A percentile compares a stretch with the other conserved stretches of the same genome.
Conservation (phyloP, 257 asterid genomes). For the Gentiana straminea region DNA sequence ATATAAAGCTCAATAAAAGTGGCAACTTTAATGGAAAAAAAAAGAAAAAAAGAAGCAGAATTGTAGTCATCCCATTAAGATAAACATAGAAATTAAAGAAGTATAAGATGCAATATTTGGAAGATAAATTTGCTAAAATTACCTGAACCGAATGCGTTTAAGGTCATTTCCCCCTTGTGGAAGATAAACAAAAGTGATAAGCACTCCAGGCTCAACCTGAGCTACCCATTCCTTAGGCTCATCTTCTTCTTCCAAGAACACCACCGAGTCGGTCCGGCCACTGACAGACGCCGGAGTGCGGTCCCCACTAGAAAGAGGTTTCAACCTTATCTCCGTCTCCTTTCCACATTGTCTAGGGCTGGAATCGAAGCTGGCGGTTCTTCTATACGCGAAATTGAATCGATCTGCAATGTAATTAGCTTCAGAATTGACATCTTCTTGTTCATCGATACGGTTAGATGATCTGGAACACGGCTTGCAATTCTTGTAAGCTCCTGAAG, state of each 20-base stretch:
- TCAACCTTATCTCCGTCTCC: constrained; percentile 54
- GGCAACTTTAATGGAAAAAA: constrained; percentile 15
- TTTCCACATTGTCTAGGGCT: constrained; percentile 51
- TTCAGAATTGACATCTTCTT: constrained; percentile 45
- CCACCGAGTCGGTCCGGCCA: constrained; percentile 60
- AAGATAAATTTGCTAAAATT: constrained; percentile 8
- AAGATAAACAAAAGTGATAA: constrained; percentile 75
- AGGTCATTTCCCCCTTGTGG: constrained; percentile 89
- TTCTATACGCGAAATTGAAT: constrained; percentile 51
- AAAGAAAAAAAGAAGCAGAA: not conserved
- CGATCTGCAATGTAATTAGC: constrained; percentile 56
- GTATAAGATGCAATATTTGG: not conserved
- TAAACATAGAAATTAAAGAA: constrained; percentile 20
- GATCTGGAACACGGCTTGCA: constrained; percentile 92
- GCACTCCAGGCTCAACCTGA: constrained; percentile 96
- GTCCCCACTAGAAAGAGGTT: constrained; percentile 72
- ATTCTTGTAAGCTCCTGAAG: constrained; percentile 86
- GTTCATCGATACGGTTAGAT: constrained; percentile 25
- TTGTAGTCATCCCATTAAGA: constrained; percentile 27
- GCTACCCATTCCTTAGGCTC: constrained; percentile 96
- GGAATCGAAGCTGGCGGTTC: constrained; percentile 52
- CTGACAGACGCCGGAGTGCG: constrained; percentile 87
- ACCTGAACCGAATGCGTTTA: constrained; percentile 90
- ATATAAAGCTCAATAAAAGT: constrained; percentile 13
- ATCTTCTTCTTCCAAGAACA: constrained; percentile 78